These are phyloP conservation scores for Aspergillus sclerotioniger DNA, from an alignment of 495 filamentous ascomycete species.

Conservation along the genomic window DNA sequence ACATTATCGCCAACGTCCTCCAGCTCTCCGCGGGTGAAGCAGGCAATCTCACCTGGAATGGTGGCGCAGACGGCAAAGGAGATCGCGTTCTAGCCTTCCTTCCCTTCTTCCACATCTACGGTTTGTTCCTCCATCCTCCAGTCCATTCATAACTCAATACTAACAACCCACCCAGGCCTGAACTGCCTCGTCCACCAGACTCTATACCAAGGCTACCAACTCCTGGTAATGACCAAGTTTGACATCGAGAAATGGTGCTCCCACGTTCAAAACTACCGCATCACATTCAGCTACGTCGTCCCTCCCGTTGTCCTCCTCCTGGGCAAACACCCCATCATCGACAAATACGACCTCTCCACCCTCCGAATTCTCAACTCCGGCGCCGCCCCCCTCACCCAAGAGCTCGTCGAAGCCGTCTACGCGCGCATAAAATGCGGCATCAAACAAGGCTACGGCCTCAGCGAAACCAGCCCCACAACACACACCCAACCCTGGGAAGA, in stretches of 20 bases:
- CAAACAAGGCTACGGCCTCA: constrained; percentile 89
- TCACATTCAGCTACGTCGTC: constrained; percentile 79
- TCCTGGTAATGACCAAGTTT: constrained; percentile 80
- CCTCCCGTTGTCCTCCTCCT: constrained; percentile 83
- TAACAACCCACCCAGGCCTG: constrained; percentile 56
- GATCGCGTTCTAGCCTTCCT: constrained; percentile 77
- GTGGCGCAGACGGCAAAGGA: constrained; percentile 59
- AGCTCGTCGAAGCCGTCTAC: constrained; percentile 79
- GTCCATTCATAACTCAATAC: background rate
- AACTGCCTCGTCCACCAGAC: constrained; percentile 62
- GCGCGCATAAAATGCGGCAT: constrained; percentile 69
- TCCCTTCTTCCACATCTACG: constrained; percentile 96
- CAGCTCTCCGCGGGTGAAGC: constrained; percentile 58
- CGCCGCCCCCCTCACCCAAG: constrained; percentile 81
- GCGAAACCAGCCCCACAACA: constrained; percentile 62
- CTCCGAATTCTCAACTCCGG: constrained; percentile 86
- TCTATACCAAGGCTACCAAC: constrained; percentile 64
- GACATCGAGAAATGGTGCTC: constrained; percentile 76
- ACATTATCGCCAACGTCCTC: constrained; percentile 72
- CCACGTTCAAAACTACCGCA: constrained; percentile 67
- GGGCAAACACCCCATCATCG: constrained; percentile 72
- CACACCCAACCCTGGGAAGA: constrained; percentile 67
- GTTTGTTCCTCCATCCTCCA: constrained; percentile 30
- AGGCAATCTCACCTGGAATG: constrained; percentile 56
- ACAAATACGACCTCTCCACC: constrained; percentile 75